Conservation (phyloP, 2,329 filamentous ascomycete species). For the Sporothrix protearum region DNA sequence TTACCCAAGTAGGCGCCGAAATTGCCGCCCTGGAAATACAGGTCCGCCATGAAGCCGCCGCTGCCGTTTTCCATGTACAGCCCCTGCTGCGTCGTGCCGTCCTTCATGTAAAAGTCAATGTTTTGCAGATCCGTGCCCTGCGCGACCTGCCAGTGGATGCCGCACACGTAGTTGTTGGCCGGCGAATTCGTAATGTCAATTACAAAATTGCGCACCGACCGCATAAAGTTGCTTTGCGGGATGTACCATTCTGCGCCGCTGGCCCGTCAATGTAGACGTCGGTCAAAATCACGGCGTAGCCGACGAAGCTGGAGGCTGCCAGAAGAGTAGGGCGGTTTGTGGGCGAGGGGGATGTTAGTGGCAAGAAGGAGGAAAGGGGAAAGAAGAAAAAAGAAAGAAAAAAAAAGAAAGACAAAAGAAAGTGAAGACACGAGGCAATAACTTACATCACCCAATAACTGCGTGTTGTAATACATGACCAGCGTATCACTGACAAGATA, state of each 20-base stretch:
- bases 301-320: conserved; percentile 10
- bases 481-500: conserved; percentile 26
- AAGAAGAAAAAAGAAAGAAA: no score
- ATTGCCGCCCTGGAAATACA: conserved; percentile 59
- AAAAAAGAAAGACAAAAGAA: no score
- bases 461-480: conserved; percentile 26
- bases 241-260: conserved; percentile 38
- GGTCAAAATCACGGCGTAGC: conserved; percentile 6
- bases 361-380: no score
- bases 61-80: conserved; percentile 40
- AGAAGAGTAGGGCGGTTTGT: conserved; percentile 23
- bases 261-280: background rate
- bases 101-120: conserved; percentile 38
- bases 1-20: conserved; percentile 62
- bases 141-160: conserved; percentile 17
- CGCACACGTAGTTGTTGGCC: background rate
- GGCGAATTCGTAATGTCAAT: conserved; percentile 7
- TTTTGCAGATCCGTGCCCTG: conserved; percentile 1
- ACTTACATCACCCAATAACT: conserved; percentile 25
- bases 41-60: conserved; percentile 45
- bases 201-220: conserved; percentile 6
- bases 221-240: conserved; percentile 40
- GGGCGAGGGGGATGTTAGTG: background rate
- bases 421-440: no score
- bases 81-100: conserved; percentile 53